Evolutionary conservation across 1,284 basidiomycete species (phyloP).

Genomic region (Porogramme epimiltina): DNA sequence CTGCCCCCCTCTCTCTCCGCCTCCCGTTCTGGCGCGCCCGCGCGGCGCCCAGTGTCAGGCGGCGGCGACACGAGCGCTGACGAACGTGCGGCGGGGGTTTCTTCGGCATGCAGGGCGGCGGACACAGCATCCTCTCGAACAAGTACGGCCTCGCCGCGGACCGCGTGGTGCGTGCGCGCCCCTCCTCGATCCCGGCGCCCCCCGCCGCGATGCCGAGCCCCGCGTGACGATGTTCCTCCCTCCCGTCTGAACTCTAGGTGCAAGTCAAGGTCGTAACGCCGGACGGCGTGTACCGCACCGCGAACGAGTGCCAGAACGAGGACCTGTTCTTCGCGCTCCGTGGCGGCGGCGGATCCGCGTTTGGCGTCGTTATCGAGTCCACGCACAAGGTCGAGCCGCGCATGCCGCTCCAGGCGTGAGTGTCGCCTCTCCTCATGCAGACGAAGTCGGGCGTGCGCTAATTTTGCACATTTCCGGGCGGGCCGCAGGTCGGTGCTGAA

Average conservation of each 20-base stretch:
- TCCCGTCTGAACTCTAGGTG: too few relatives aligned
- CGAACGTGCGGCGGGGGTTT: too few relatives aligned
- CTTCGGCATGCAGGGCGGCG: slow-evolving; percentile 43
- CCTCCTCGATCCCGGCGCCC: too few relatives aligned
- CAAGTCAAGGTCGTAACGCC: slow-evolving; percentile 33
- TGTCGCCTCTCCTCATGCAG: not conserved
- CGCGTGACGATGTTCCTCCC: not conserved
- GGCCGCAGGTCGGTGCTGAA: slow-evolving; percentile 22
- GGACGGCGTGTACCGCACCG: slow-evolving; percentile 31
- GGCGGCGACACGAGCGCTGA: too few relatives aligned
- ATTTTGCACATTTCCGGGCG: too few relatives aligned
- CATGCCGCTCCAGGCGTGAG: slow-evolving; percentile 31
- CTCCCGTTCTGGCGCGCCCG: not conserved
- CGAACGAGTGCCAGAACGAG: slow-evolving; percentile 36
- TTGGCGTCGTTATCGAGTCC: slow-evolving; percentile 33
- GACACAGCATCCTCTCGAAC: slow-evolving; percentile 44
- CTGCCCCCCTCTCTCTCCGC: not conserved
- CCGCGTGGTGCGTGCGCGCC: slow-evolving; percentile 30
- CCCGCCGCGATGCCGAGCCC: not conserved
- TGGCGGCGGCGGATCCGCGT: slow-evolving; percentile 31
- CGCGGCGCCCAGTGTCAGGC: too few relatives aligned
- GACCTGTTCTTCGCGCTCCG: slow-evolving; percentile 39
- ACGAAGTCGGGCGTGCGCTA: not conserved
- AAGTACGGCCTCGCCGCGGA: slow-evolving; percentile 41
- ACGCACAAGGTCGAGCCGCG: slow-evolving; percentile 29